Evolutionary conservation across 495 filamentous ascomycete genomes (phyloP).

Genomic region (Xylaria nigripes): DNA sequence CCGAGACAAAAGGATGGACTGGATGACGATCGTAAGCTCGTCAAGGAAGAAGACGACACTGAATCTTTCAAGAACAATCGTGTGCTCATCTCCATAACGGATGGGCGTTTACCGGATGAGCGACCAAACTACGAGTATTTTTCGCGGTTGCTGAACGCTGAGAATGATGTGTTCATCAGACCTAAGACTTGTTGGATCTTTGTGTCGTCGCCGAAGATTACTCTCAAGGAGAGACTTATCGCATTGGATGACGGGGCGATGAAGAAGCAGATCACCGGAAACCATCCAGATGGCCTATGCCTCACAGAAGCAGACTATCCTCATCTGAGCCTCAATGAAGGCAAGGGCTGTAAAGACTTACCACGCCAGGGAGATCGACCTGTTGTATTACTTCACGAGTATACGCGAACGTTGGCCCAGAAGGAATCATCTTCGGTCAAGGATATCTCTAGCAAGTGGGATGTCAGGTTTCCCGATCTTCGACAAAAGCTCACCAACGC

Average conservation of each 20-base stretch:
- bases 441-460: slow-evolving; percentile 35
- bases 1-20: slow-evolving; percentile 25
- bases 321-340: slow-evolving; percentile 37
- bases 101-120: slow-evolving; percentile 37
- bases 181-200: slow-evolving; percentile 41
- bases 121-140: slow-evolving; percentile 45
- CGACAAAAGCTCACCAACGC: slow-evolving; percentile 32
- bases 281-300: slow-evolving; percentile 27
- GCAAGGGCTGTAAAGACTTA: slow-evolving; percentile 30
- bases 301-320: slow-evolving; percentile 37
- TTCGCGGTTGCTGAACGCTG: slow-evolving; percentile 33
- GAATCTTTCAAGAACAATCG: slow-evolving; percentile 47
- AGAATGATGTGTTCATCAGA: slow-evolving; percentile 31
- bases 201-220: slow-evolving; percentile 34
- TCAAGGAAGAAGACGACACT: slow-evolving; percentile 33
- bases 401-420: slow-evolving; percentile 35
- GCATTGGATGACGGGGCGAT: slow-evolving; percentile 22
- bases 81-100: slow-evolving; percentile 44
- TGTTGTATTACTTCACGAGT: slow-evolving; percentile 39
- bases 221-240: slow-evolving; percentile 27
- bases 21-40: slow-evolving; percentile 22
- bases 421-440: slow-evolving; percentile 35
- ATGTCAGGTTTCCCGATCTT: slow-evolving; percentile 36
- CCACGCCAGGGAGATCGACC: slow-evolving; percentile 23
- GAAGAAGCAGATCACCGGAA: slow-evolving; percentile 24